phyloP scores from a whole-genome alignment of 352 stramenopile genomes.

The Pythium monospermum region DNA sequence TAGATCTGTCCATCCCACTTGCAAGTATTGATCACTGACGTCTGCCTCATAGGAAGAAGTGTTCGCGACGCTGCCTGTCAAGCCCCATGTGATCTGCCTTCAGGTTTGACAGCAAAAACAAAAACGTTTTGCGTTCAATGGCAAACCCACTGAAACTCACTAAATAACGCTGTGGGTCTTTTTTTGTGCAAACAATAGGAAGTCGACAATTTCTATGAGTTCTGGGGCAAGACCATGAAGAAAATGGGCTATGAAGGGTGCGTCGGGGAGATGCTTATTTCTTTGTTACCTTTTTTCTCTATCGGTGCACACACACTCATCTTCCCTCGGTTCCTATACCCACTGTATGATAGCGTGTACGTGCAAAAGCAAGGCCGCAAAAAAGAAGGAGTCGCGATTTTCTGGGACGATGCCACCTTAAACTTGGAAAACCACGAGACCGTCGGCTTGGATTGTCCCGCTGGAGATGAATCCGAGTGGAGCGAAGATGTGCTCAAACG shows the following conservation, averaged over 20 bases:
- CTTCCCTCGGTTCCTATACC: too few species aligned
- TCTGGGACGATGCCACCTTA: conserved; percentile 55
- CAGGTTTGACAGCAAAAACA: conserved; percentile 35
- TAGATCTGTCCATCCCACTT: neutral
- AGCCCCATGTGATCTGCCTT: conserved; percentile 68
- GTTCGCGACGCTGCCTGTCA: conserved; percentile 52
- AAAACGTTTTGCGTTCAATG: neutral
- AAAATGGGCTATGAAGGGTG: conserved; percentile 63
- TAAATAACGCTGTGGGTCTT: neutral
- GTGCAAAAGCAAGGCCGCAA: conserved; percentile 63
- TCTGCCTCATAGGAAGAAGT: conserved; percentile 34
- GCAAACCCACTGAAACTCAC: neutral
- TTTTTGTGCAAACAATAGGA: conserved; percentile 32
- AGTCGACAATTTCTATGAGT: conserved; percentile 71
- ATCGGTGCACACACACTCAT: neutral
- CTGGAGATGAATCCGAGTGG: conserved; percentile 49
- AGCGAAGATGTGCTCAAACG: conserved; percentile 47
- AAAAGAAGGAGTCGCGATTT: conserved; percentile 68
- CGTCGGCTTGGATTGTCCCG: conserved; percentile 46
- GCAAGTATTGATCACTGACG: neutral
- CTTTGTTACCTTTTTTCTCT: neutral
- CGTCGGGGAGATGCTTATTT: neutral
- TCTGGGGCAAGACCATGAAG: conserved; percentile 58
- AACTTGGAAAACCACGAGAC: conserved; percentile 34
- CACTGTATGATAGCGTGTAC: conserved; percentile 41